Conservation (phyloP, 1,284 basidiomycete species). For the Leccinum discolor region DNA sequence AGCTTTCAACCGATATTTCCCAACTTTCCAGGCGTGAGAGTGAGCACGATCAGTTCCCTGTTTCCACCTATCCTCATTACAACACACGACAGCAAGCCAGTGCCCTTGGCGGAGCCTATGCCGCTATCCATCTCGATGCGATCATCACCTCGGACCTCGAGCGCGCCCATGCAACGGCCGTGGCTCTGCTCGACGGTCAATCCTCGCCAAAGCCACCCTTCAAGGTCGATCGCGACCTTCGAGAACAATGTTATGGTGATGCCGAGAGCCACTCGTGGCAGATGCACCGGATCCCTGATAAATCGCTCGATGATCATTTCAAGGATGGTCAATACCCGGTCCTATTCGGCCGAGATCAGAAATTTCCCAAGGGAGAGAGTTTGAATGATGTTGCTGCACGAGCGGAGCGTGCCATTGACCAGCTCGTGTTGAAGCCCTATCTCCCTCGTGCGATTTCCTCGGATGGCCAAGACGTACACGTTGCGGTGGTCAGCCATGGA, state of each 20-base stretch:
- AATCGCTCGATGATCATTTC: conserved; percentile 51
- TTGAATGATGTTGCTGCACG: conserved; percentile 66
- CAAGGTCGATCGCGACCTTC: conserved; percentile 49
- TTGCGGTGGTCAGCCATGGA: conserved; percentile 83
- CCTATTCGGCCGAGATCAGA: conserved; percentile 47
- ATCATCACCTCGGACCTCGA: conserved; percentile 83
- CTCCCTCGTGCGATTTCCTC: conserved; percentile 43
- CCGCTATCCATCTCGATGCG: conserved; percentile 56
- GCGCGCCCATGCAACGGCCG: conserved; percentile 75
- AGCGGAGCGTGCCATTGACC: conserved; percentile 57
- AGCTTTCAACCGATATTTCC: conserved; percentile 3
- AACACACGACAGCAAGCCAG: conserved; percentile 69
- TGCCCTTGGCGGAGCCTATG: conserved; percentile 69
- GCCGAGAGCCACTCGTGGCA: conserved; percentile 69
- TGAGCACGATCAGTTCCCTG: conserved; percentile 31
- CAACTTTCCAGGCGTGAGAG: conserved; percentile 60
- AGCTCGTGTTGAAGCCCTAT: conserved; percentile 60
- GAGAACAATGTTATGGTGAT: conserved; percentile 73
- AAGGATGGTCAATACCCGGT: conserved; percentile 53
- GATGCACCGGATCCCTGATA: conserved; percentile 27
- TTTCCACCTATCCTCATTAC: conserved; percentile 2
- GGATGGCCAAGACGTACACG: conserved; percentile 45
- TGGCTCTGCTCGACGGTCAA: conserved; percentile 55
- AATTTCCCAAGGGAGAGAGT: conserved; percentile 76
- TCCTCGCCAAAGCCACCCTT: conserved; percentile 56